Percentiles rank a stretch among this genome's conserved stretches.
phyloP scores from a whole-genome alignment of 2,329 filamentous ascomycete genomes.

The Exophiala alcalophila region DNA sequence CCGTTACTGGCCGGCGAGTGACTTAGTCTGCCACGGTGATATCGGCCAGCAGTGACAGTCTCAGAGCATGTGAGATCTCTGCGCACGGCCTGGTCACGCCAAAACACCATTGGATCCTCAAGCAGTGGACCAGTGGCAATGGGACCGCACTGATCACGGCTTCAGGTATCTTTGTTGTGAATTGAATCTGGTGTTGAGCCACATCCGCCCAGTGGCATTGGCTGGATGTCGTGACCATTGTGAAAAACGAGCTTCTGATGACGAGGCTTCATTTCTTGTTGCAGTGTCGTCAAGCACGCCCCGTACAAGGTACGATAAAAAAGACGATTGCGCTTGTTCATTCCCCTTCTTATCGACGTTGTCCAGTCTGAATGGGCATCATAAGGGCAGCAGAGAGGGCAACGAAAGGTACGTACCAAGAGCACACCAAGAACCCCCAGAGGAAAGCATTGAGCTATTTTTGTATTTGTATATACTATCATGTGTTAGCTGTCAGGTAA shows the following conservation, averaged over 20 bases:
- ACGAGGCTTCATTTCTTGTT: not conserved
- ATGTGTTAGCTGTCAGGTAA: constrained; percentile 3
- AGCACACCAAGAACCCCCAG: constrained; percentile 2
- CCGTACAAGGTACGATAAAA: too few relatives aligned
- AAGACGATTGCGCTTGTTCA: not conserved
- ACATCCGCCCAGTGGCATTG: not conserved
- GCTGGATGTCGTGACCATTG: not conserved
- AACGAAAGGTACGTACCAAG: constrained; percentile 1
- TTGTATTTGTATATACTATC: constrained; percentile 5
- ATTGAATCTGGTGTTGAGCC: not conserved
- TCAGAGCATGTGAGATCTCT: too few relatives aligned
- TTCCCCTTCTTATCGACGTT: constrained; percentile 16
- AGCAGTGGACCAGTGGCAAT: too few relatives aligned
- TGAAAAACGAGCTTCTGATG: not conserved
- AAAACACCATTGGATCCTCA: too few relatives aligned
- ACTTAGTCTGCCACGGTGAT: too few relatives aligned
- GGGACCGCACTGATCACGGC: too few relatives aligned
- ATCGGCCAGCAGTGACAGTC: too few relatives aligned
- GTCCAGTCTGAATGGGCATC: constrained; percentile 6
- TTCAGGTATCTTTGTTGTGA: not conserved
- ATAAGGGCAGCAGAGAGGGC: not conserved
- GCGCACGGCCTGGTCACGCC: too few relatives aligned
- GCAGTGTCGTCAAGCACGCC: not conserved
- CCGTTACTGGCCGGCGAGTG: too few relatives aligned
- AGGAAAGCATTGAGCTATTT: not conserved